These are phyloP conservation scores for Macrocybe gigantea DNA, from an alignment of 768 basidiomycete species.

Conservation along the genomic window DNA sequence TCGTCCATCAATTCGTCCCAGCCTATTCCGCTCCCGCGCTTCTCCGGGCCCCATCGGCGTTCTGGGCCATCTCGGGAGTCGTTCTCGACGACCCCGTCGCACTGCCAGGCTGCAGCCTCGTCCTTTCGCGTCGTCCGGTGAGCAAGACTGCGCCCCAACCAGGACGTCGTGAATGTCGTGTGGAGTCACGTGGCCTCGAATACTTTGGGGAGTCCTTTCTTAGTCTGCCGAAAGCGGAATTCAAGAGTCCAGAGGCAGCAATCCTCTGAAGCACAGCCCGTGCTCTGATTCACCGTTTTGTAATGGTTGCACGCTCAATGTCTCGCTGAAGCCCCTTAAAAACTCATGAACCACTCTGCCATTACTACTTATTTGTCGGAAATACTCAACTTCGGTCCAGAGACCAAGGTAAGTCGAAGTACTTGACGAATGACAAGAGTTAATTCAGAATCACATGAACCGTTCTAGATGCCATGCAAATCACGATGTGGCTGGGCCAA, in stretches of 20 bases:
- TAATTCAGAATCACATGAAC: no score
- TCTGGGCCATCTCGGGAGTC: background rate
- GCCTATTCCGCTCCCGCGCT: constrained; percentile 2
- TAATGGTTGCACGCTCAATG: no score
- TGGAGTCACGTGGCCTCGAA: constrained; percentile 2
- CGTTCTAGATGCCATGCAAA: no score
- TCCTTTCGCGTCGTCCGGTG: background rate
- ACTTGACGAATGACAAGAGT: no score
- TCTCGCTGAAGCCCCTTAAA: no score
- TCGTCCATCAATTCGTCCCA: constrained; percentile 6
- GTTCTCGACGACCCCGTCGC: background rate
- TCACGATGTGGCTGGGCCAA: background rate
- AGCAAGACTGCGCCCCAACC: background rate
- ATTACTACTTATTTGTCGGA: no score
- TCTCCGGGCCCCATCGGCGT: constrained; percentile 1
- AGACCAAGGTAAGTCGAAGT: no score
- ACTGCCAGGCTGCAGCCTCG: background rate
- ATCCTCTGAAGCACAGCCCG: no score
- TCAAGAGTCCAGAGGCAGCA: no score
- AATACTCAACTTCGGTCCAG: no score
- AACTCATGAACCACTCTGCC: no score
- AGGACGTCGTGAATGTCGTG: background rate
- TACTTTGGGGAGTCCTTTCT: constrained; percentile 5
- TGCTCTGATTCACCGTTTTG: no score
- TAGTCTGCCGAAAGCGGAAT: background rate